Base-by-base conservation (phyloP, 73 alveolate genomes). In the Tetrahymena malaccensis region DNA sequence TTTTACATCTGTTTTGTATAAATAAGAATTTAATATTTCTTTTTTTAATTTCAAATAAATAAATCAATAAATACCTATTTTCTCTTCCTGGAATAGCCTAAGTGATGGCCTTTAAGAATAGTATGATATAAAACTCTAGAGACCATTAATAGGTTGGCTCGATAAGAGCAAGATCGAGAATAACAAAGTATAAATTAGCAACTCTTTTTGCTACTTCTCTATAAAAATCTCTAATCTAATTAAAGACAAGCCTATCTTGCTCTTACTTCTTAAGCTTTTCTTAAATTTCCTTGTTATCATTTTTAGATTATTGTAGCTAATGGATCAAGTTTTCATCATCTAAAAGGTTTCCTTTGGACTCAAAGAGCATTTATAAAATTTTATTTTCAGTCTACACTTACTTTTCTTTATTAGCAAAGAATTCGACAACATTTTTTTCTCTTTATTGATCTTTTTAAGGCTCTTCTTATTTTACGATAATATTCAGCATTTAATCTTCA, bases 241-340 rank as follows among this genome's bases (percentile, higher is more conserved):
- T 84, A 31, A 97, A 85, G 11, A 70, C 84, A 50, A 96, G 94
- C 58, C 95, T 85, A 19, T 95, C 96, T 31, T 85, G 37, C 85
- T 96, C 98, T 94, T 96, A 95, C 50, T 97, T 94, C 85, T 96
- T 96, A 84, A 98, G 93, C 93, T 98, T 96, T 55, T 96, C 96
- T 57, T 96, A 96, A 93, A 98, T 97, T 93, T 97, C 97, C 35
- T 95, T 96, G 84, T 95, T 96, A 35, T 97, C 95, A 25, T 94
- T 97, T 94, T 98, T 98, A 35, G 99, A 97, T 96, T 97, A 96
- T 95, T 98, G 97, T 38, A 99, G 97, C 85, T 98, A 98, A 35
- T 98, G 98, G 31, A 98, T 98, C 93, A 99, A 94, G 55, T 97
- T 98, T 96, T 99, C 99, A 96, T 99, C 99, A 55, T 96, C 98